Evolutionary conservation across 2,329 filamentous ascomycete species (phyloP).

Genomic region (Penicillium sp.): DNA sequence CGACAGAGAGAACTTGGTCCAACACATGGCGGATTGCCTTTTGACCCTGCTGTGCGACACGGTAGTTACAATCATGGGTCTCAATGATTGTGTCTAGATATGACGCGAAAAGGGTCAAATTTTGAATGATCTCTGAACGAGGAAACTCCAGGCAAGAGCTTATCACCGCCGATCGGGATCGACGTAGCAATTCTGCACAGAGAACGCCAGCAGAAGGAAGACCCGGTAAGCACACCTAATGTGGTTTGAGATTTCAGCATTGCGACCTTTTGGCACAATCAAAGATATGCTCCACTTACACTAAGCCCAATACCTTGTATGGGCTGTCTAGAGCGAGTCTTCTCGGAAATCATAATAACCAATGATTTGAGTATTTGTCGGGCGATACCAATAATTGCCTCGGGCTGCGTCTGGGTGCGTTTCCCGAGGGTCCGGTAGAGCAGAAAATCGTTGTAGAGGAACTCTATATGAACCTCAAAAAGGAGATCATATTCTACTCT

Average conservation of each 20-base stretch:
- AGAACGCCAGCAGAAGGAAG: constrained; percentile 29
- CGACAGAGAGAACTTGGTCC: constrained; percentile 17
- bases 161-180: constrained; percentile 4
- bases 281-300: constrained; percentile 8
- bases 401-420: constrained; percentile 18
- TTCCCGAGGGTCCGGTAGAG: constrained; percentile 22
- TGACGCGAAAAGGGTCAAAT: constrained; percentile 26
- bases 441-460: constrained; percentile 26
- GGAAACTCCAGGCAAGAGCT: constrained; percentile 8
- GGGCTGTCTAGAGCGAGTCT: constrained; percentile 10
- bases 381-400: constrained; percentile 18
- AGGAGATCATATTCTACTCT: constrained; percentile 11
- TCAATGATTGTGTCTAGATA: constrained; percentile 22
- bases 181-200: constrained; percentile 28
- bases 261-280: background rate
- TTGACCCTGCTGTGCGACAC: constrained; percentile 24
- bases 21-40: constrained; percentile 23
- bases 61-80: constrained; percentile 23
- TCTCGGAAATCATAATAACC: constrained; percentile 12
- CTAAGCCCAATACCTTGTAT: constrained; percentile 15
- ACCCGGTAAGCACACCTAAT: constrained; percentile 19
- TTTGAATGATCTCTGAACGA: constrained; percentile 30
- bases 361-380: constrained; percentile 23
- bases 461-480: constrained; percentile 19
- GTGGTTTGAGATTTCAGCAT: background rate